These are phyloP conservation scores for Aspergillus avenaceus DNA, from an alignment of 495 filamentous ascomycete genomes.

Conservation along the genomic window DNA sequence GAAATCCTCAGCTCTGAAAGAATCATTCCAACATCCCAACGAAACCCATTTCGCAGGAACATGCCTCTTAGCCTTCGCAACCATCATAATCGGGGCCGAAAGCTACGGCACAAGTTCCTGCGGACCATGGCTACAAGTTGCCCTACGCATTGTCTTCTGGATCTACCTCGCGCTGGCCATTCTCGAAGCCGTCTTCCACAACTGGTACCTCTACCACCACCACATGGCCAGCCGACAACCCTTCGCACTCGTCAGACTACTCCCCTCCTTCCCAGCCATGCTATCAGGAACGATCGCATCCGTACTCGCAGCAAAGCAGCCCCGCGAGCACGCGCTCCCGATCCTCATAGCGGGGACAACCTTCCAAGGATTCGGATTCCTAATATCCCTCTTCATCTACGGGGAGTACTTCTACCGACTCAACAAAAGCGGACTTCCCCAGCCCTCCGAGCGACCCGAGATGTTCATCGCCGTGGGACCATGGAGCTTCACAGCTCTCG, in stretches of 20 bases:
- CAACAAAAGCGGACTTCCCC: slow-evolving; percentile 46
- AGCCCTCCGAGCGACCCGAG: slow-evolving; percentile 35
- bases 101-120: slow-evolving; percentile 10
- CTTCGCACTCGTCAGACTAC: slow-evolving; percentile 10
- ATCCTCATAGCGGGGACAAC: slow-evolving; percentile 25
- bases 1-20: slow-evolving; percentile 34
- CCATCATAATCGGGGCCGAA: slow-evolving; percentile 16
- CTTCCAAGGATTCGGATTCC: slow-evolving; percentile 26
- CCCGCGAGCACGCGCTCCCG: slow-evolving; percentile 13
- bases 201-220: slow-evolving; percentile 10
- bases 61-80: slow-evolving; percentile 10
- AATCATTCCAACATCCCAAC: slow-evolving; percentile 48
- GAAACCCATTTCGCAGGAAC: slow-evolving; percentile 49
- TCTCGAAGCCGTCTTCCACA: slow-evolving; percentile 6
- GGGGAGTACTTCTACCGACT: slow-evolving; percentile 40
- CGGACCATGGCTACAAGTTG: slow-evolving; percentile 14
- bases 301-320: slow-evolving; percentile 14
- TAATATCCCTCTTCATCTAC: slow-evolving; percentile 26
- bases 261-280: slow-evolving; percentile 25
- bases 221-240: slow-evolving; percentile 6
- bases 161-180: slow-evolving; percentile 24
- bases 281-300: slow-evolving; percentile 26
- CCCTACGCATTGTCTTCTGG: slow-evolving; percentile 27
- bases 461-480: slow-evolving; percentile 65
- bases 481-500: slow-evolving; percentile 54